Conservation (phyloP, 331 rosid species). For the Prunus yedoensis region DNA sequence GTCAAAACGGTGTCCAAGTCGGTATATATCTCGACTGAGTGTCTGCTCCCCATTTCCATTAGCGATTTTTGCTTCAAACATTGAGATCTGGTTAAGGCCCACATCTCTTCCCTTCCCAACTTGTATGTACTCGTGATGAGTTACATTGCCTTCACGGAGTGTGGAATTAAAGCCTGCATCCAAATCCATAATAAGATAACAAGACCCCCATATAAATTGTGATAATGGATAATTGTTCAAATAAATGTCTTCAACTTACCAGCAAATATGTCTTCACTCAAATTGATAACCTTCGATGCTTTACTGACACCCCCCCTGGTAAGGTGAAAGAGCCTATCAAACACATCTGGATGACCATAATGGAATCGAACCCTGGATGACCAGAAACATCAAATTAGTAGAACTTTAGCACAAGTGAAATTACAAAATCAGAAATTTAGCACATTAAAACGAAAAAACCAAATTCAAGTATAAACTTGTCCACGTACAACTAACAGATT, state of each 20-base stretch:
- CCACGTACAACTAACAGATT: not conserved
- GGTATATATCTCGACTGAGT: conserved; percentile 86
- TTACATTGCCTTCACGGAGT: conserved; percentile 95
- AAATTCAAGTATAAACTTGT: not conserved
- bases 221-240: not conserved
- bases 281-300: conserved; percentile 93
- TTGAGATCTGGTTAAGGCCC: conserved; percentile 98
- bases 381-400: conserved; percentile 20
- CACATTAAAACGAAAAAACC: not conserved
- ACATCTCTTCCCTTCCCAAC: conserved; percentile 99
- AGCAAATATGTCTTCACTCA: conserved; percentile 98
- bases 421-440: not conserved
- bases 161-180: conserved; percentile 91
- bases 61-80: conserved; percentile 96
- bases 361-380: conserved; percentile 90
- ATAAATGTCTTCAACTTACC: conserved; percentile 44
- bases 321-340: conserved; percentile 91
- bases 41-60: conserved; percentile 99
- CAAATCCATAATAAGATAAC: conserved; percentile 16
- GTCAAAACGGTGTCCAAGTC: conserved; percentile 97
- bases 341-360: conserved; percentile 97
- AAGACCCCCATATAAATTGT: conserved; percentile 10
- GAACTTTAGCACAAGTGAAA: not conserved
- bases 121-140: conserved; percentile 98
- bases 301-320: conserved; percentile 93